Conservation (phyloP, 257 asterid species). For the Solanum habrochaites region DNA sequence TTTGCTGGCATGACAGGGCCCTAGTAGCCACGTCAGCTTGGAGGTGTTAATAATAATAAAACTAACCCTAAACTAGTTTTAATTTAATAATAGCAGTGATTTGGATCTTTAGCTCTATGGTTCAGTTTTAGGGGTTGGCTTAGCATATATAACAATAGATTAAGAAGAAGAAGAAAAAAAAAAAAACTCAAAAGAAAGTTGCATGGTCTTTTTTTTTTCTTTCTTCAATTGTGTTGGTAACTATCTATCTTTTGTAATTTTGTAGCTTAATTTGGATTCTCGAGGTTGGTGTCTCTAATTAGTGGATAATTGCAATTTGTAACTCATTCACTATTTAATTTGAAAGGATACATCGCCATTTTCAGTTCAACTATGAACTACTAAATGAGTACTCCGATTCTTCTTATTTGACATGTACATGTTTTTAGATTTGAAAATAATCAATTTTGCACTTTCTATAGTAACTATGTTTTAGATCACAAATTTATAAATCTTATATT, state of each 20-base stretch:
- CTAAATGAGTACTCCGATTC: not conserved
- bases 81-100: not conserved
- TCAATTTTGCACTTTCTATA: not conserved
- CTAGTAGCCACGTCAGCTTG: conserved; percentile 90
- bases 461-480: too few relatives aligned
- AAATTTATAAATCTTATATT: too few relatives aligned
- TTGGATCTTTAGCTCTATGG: not conserved
- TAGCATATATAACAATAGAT: not conserved
- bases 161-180: not conserved
- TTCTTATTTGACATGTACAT: not conserved
- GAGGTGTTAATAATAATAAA: conserved; percentile 31
- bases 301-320: not conserved
- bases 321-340: not conserved
- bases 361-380: not conserved
- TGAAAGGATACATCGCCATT: not conserved
- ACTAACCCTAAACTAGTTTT: not conserved
- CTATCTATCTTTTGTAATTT: not conserved
- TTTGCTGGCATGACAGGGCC: conserved; percentile 91
- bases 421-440: not conserved
- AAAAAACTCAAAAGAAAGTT: not conserved
- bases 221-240: not conserved
- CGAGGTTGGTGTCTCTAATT: not conserved
- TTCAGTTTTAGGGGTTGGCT: conserved; percentile 2
- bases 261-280: not conserved
- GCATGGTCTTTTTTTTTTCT: not conserved